phyloP scores from a whole-genome alignment of 2,329 filamentous ascomycete species.

The Penicillium crustosum region DNA sequence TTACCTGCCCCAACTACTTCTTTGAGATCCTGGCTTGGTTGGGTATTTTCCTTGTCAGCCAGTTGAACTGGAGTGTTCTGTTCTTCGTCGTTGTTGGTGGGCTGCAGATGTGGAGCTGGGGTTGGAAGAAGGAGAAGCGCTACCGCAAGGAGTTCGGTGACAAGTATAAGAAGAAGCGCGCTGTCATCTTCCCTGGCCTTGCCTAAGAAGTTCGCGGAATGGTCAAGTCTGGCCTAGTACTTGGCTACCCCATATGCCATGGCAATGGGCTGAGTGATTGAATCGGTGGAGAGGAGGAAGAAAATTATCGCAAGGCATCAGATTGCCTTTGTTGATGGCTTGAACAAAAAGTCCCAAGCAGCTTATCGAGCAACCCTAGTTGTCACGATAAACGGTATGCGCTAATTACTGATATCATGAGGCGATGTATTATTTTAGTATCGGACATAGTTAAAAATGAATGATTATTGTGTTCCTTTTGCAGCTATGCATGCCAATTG shows the following conservation, averaged over 20 bases:
- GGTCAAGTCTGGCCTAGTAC: background rate
- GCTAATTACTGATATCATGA: background rate
- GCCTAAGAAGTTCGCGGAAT: conserved; percentile 50
- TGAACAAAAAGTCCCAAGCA: background rate
- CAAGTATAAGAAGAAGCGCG: conserved; percentile 94
- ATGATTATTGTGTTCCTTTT: conserved; percentile 18
- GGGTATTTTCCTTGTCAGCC: conserved; percentile 75
- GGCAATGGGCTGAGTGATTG: background rate
- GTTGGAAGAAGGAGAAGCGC: conserved; percentile 83
- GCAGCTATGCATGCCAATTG: conserved; percentile 12
- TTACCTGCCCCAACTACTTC: conserved; percentile 97
- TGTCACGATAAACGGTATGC: conserved; percentile 9
- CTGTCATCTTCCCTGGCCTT: conserved; percentile 75
- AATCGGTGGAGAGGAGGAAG: background rate
- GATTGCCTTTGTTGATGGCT: background rate
- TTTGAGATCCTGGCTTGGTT: conserved; percentile 88
- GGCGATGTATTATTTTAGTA: conserved; percentile 8
- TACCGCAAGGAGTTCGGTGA: conserved; percentile 90
- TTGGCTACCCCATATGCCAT: background rate
- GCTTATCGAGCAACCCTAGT: background rate
- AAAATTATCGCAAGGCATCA: background rate
- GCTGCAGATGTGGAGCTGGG: conserved; percentile 83
- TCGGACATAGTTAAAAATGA: conserved; percentile 17
- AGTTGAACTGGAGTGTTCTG: conserved; percentile 70
- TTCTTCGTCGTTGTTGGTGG: conserved; percentile 73